Evolutionary conservation across 176 grass and related monocot species (phyloP).

Genomic region (Ensete glaucum): DNA sequence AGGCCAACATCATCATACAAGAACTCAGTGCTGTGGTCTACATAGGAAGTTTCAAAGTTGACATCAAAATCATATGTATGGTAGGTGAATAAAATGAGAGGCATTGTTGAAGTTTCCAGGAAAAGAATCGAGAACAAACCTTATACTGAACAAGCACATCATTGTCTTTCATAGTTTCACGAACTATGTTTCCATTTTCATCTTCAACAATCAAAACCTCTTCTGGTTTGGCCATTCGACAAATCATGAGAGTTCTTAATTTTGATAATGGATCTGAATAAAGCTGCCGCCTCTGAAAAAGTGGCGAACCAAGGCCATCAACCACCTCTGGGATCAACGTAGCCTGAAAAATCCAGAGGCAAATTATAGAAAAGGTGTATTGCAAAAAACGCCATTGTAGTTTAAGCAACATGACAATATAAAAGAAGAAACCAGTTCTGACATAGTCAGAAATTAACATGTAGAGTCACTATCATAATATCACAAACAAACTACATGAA

Average conservation of each 20-base stretch:
- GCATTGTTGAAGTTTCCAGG: too few relatives aligned
- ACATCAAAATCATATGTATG: neutral
- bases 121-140: constrained; percentile 33
- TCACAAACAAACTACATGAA: too few relatives aligned
- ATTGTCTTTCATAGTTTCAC: constrained; percentile 98
- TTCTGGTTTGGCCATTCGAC: constrained; percentile 97
- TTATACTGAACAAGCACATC: constrained; percentile 99
- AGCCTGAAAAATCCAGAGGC: constrained; percentile 19
- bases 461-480: too few relatives aligned
- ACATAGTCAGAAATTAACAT: too few relatives aligned
- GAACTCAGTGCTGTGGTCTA: too few relatives aligned
- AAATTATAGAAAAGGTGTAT: too few relatives aligned
- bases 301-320: constrained; percentile 59
- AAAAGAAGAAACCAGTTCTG: neutral
- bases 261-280: constrained; percentile 79
- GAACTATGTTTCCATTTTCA: constrained; percentile 98
- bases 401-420: neutral
- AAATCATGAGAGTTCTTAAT: constrained; percentile 94
- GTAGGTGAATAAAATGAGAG: neutral
- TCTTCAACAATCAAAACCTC: constrained; percentile 99
- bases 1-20: too few relatives aligned
- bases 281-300: constrained; percentile 82
- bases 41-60: neutral
- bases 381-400: too few relatives aligned
- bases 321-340: constrained; percentile 62